phyloP scores from a whole-genome alignment of 1,139 yeast genomes.

The Yamadazyma spencermartinsiae region DNA sequence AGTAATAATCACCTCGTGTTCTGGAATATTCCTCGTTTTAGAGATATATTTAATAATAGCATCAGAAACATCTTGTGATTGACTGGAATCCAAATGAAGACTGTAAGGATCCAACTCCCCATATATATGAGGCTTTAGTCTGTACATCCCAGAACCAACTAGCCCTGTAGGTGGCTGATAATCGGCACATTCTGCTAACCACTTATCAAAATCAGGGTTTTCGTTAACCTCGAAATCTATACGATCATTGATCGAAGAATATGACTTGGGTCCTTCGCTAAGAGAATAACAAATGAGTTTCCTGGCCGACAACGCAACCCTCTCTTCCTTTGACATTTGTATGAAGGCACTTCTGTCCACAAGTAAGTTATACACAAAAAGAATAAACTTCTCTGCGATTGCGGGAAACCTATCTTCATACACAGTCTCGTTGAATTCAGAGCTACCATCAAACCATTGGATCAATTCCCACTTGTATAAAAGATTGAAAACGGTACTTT shows the following conservation, averaged over 20 bases:
- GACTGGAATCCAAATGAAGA: slow-evolving; percentile 33
- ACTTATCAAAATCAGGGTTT: slow-evolving; percentile 36
- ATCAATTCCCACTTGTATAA: slow-evolving; percentile 63
- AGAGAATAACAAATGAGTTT: slow-evolving; percentile 47
- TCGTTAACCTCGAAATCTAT: slow-evolving; percentile 38
- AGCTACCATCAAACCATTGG: slow-evolving; percentile 50
- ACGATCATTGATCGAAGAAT: slow-evolving; percentile 45
- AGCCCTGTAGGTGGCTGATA: slow-evolving; percentile 43
- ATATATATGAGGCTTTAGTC: slow-evolving; percentile 43
- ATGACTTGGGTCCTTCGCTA: slow-evolving; percentile 55
- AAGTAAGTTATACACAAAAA: slow-evolving; percentile 56
- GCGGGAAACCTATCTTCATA: slow-evolving; percentile 59
- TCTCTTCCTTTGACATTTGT: slow-evolving; percentile 25
- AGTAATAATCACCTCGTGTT: slow-evolving; percentile 42
- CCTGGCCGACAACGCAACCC: slow-evolving; percentile 25
- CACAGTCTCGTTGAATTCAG: slow-evolving; percentile 37
- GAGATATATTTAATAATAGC: slow-evolving; percentile 29
- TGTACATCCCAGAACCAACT: slow-evolving; percentile 41
- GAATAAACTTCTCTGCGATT: slow-evolving; percentile 53
- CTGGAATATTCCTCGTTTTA: slow-evolving; percentile 25
- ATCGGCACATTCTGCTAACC: slow-evolving; percentile 41
- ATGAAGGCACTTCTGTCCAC: slow-evolving; percentile 55
- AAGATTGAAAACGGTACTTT: slow-evolving; percentile 44
- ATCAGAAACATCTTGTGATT: slow-evolving; percentile 36
- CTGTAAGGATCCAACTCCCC: slow-evolving; percentile 40